Evolutionary conservation across 2,329 filamentous ascomycete species (phyloP), one percentile per base, ranked within the genome.

Genomic region (Penicillium janthinellum): DNA sequence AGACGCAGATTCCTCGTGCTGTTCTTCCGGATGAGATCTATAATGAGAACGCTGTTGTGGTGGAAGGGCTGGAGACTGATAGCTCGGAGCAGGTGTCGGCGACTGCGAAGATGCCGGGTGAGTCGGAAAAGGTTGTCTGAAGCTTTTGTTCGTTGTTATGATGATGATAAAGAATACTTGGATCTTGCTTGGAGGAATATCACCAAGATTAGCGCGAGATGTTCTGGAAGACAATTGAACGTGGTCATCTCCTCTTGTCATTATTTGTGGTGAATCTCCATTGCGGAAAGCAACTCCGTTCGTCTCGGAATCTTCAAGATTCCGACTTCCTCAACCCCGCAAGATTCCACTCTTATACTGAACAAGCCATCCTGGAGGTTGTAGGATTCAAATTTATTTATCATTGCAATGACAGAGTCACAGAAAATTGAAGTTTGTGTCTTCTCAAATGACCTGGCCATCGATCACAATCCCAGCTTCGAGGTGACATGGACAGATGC

Each of bases 1-100:
- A 83, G 65, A 81, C 82, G 0, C 70, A 85, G 50, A 71, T 88
- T 11, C 65, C 70, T 4, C 59, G 68, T 12, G 71, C 74, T 1
- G 64, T 78, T 5, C 31, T 76, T 41, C 69, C 75, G 5, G 76
- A 78, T 62, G 76, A 78, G 42, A 62, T 77, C 35, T 78, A 75
- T 35, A 68, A 70, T 10, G 60, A 56, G 22, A 53, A 61, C 11
- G 64, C 31, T 10, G 42, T 38, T 28, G 64, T 64, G 22, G 63
- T 69, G 12, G 63, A 69, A 17, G 67, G 67, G 1, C 34, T 69
- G 47, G 66, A 70, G 31, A 54, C 54, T 5, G 57, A 58, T 35
- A 57, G 52, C 38, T 38, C n/a, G 11, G 67, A 66, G 15, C 54
- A 58, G 10, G 49, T 63, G 22, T 54, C 49, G 31, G 42, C 47